Evolutionary conservation across 352 stramenopile genomes (phyloP).

Genomic region (Phytophthora quininea): DNA sequence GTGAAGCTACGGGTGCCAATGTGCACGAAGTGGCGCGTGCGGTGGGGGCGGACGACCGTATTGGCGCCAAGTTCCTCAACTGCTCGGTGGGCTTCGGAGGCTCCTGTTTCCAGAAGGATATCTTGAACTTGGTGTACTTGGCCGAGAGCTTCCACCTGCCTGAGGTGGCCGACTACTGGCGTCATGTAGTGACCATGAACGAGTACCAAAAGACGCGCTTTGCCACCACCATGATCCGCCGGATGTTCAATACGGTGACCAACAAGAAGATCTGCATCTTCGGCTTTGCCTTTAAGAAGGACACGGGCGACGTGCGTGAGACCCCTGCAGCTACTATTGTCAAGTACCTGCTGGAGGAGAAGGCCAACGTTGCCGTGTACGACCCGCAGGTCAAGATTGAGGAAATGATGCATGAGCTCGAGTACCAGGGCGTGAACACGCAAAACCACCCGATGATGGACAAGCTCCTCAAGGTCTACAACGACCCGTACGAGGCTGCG

Average conservation of each 20-base stretch:
- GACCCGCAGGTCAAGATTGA: slow-evolving; percentile 98
- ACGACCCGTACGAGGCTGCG: slow-evolving; percentile 92
- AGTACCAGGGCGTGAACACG: slow-evolving; percentile 91
- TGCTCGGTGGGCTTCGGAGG: slow-evolving; percentile 99
- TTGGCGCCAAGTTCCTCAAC: slow-evolving; percentile 98
- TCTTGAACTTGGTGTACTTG: slow-evolving; percentile 99
- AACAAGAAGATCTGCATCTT: slow-evolving; percentile 99
- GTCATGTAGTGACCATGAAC: slow-evolving; percentile 99
- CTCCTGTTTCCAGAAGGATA: slow-evolving; percentile 84
- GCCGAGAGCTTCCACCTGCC: slow-evolving; percentile 97
- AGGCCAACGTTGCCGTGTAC: slow-evolving; percentile 96
- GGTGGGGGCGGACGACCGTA: slow-evolving; percentile 97
- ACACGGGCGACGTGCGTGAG: slow-evolving; percentile 99
- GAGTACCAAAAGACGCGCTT: slow-evolving; percentile 99
- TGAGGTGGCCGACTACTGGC: slow-evolving; percentile 99
- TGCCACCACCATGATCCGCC: slow-evolving; percentile 96
- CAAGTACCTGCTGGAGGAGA: slow-evolving; percentile 96
- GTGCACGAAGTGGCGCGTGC: slow-evolving; percentile 97
- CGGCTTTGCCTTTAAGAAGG: slow-evolving; percentile 99
- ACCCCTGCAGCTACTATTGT: slow-evolving; percentile 97
- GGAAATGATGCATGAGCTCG: slow-evolving; percentile 88
- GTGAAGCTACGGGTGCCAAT: slow-evolving; percentile 98
- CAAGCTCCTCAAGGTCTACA: slow-evolving; percentile 69
- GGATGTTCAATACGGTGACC: slow-evolving; percentile 99
- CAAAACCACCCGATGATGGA: slow-evolving; percentile 90